Conservation (phyloP, 2,329 filamentous ascomycete species). For the Penicillium sp. region DNA sequence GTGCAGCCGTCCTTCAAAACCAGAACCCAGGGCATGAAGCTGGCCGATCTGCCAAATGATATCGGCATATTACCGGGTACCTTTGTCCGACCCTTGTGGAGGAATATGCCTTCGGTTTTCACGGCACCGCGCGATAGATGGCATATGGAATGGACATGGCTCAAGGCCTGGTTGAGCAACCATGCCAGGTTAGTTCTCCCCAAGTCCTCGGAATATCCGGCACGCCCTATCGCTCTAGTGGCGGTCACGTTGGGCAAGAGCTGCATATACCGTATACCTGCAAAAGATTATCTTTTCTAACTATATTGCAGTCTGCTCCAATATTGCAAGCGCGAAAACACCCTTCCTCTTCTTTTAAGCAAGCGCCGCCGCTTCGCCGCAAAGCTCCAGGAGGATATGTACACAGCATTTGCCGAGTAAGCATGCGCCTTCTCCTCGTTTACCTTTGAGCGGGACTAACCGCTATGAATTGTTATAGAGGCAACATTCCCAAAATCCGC, state of each 20-base stretch:
- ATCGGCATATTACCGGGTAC: constrained; percentile 49
- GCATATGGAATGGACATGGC: constrained; percentile 43
- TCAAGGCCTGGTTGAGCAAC: constrained; percentile 38
- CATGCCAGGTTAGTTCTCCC: constrained; percentile 33
- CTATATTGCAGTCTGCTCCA: constrained; percentile 15
- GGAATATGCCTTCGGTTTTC: constrained; percentile 44
- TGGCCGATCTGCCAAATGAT: constrained; percentile 42
- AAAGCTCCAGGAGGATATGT: constrained; percentile 49
- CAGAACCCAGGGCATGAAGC: constrained; percentile 32
- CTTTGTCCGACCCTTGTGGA: constrained; percentile 41
- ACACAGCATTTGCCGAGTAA: constrained; percentile 49
- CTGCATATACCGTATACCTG: not conserved
- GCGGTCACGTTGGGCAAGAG: not conserved
- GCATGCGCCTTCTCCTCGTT: constrained; percentile 16
- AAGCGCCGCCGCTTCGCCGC: constrained; percentile 40
- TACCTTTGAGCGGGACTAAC: not conserved
- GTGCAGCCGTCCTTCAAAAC: constrained; percentile 42
- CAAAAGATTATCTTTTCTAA: not conserved
- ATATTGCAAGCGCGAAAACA: constrained; percentile 37
- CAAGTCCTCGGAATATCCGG: not conserved
- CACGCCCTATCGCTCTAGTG: not conserved
- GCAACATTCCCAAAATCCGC: constrained; percentile 37
- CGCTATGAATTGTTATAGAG: constrained; percentile 19
- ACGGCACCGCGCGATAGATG: constrained; percentile 36
- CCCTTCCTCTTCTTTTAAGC: constrained; percentile 36